A percentile compares a stretch with the other conserved stretches of the same genome.
These are phyloP conservation scores for Leccinum imitatum DNA, from an alignment of 768 basidiomycete species.

Conservation along the genomic window DNA sequence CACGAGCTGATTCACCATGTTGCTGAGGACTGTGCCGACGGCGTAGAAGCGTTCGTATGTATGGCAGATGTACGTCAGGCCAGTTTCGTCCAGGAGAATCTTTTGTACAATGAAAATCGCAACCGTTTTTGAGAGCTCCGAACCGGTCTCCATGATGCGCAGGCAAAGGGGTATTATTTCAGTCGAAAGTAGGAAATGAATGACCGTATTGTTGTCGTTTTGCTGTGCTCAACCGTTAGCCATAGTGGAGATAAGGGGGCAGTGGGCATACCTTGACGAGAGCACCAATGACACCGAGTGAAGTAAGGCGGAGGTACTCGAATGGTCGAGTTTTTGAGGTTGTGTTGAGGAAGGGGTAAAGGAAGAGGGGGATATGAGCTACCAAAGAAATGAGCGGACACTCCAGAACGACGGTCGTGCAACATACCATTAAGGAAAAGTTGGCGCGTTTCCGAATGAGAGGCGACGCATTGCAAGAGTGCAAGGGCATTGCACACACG, in stretches of 20 bases:
- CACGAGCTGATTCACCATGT: constrained; percentile 98
- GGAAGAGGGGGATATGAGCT: constrained; percentile 94
- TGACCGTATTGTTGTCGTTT: constrained; percentile 99
- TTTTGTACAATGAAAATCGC: constrained; percentile 99
- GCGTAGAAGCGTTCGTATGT: constrained; percentile 99
- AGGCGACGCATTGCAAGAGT: constrained; percentile 96
- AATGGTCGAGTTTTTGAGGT: constrained; percentile 99
- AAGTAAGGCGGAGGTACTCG: constrained; percentile 98
- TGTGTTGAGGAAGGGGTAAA: constrained; percentile 98
- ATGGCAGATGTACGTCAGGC: constrained; percentile 97
- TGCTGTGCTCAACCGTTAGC: constrained; percentile 54
- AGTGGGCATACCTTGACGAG: constrained; percentile 79
- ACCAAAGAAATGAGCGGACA: constrained; percentile 4
- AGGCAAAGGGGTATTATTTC: constrained; percentile 99
- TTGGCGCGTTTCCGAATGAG: constrained; percentile 93
- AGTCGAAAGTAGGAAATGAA: constrained; percentile 97
- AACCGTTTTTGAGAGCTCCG: constrained; percentile 97
- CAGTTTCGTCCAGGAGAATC: constrained; percentile 94
- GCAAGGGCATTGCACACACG: constrained; percentile 99
- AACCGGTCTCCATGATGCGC: constrained; percentile 99
- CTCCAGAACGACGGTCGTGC: neutral
- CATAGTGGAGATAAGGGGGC: neutral
- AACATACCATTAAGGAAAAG: constrained; percentile 87
- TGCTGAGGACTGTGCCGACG: constrained; percentile 95
- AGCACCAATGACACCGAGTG: constrained; percentile 98